phyloP scores from a whole-genome alignment of 1,139 yeast genomes.

The Protomyces inundatus region DNA sequence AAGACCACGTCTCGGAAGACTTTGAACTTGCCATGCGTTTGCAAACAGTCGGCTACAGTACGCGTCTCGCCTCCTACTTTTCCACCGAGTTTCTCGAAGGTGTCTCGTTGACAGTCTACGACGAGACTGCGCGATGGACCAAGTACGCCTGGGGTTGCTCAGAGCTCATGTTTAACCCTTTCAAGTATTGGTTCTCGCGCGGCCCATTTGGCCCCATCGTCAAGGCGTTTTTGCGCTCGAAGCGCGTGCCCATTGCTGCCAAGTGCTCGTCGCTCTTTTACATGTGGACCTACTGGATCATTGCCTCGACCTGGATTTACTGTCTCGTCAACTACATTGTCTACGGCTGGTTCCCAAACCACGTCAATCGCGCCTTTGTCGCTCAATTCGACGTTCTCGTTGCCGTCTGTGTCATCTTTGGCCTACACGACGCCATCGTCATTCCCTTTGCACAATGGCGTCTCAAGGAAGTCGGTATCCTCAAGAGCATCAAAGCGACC shows the following conservation, averaged over 20 bases:
- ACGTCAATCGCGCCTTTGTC: conserved; percentile 27
- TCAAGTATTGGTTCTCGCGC: conserved; percentile 27
- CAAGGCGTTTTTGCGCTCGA: conserved; percentile 21
- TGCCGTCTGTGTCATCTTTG: conserved; percentile 29
- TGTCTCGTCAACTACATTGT: conserved; percentile 28
- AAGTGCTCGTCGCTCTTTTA: conserved; percentile 31
- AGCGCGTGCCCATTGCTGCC: conserved; percentile 27
- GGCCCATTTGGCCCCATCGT: conserved; percentile 29
- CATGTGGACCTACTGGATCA: conserved; percentile 30
- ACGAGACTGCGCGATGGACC: conserved; percentile 31
- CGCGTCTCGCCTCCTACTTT: conserved; percentile 27
- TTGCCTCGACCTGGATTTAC: conserved; percentile 27
- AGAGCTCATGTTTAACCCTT: conserved; percentile 30
- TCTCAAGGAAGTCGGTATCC: conserved; percentile 22
- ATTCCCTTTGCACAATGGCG: conserved; percentile 30
- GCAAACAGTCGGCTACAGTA: conserved; percentile 29
- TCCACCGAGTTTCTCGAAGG: conserved; percentile 29
- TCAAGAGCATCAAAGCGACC: conserved; percentile 21
- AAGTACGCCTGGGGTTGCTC: conserved; percentile 31
- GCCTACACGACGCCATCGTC: conserved; percentile 29
- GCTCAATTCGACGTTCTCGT: conserved; percentile 28
- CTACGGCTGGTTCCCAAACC: conserved; percentile 28
- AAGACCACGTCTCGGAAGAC: conserved; percentile 31
- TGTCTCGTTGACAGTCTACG: conserved; percentile 31
- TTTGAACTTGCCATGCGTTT: conserved; percentile 30